Base-by-base conservation (phyloP, 768 basidiomycete species). In the Mycena chlorophos region DNA sequence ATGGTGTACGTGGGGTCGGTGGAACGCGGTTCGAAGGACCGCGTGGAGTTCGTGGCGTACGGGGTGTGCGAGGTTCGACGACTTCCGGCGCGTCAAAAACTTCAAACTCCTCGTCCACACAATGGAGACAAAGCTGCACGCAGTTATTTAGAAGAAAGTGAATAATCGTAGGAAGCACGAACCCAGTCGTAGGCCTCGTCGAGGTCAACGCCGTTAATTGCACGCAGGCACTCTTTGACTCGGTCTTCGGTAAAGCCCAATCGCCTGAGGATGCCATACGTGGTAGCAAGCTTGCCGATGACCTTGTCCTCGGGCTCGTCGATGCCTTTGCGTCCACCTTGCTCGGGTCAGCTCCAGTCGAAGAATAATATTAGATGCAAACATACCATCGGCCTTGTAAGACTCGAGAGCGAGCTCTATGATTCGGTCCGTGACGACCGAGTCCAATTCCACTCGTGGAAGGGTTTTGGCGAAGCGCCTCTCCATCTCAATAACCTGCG, bases 111-210 rank as follows among this genome's bases (percentile, higher is more conserved):
- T 80, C 79, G 54, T 84, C 80, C 10, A 80, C 65, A 65, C 84
- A 88, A 68, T 86, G 80, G 5, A 86, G 61, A 66, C 79, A 83
- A 30, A 93, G 76, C 92, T 93, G 54, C 5, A 48, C 34, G 22
- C 38, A 26, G 37, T 22, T 40, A 51, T 37, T 3, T 38, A 6
- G 14, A 43, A 54, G 30, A 55, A 54, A 34, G 8, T 42, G 46
- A 55, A n/a, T 28, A 4, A 19, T 34, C 45, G 29, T 25, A 23
- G 47, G 20, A 42, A 51, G 22, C 28, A 52, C 83, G 53, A 61
- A 96, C 93, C 96, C 96, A 98, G 66, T 94, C 88, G 51, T 89
- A 80, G 10, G 91, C 93, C 49, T 93, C 89, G 16, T 98, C 95
- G n/a, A 93, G 73, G 23, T 91, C 90, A 28, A 88, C 72, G 13